These are phyloP conservation scores for Tolypocladium paradoxum DNA, from an alignment of 2,329 filamentous ascomycete species.

Conservation along the genomic window DNA sequence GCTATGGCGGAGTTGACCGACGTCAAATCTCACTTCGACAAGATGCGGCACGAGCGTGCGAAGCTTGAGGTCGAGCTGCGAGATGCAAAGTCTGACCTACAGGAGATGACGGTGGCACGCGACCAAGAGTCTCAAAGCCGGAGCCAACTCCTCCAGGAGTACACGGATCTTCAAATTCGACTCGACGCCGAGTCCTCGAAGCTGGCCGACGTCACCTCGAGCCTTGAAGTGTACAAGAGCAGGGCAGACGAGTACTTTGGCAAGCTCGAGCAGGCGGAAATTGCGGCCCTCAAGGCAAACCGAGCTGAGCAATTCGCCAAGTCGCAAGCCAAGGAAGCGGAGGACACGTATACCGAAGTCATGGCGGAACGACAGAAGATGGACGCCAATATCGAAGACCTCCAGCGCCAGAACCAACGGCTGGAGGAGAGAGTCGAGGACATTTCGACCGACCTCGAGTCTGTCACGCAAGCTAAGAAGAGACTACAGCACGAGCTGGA, in stretches of 20 bases:
- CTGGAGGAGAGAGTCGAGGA: slow-evolving; percentile 90
- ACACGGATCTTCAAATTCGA: slow-evolving; percentile 85
- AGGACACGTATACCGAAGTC: slow-evolving; percentile 80
- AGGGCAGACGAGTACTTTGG: slow-evolving; percentile 93
- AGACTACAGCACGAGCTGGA: slow-evolving; percentile 93
- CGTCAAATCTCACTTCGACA: slow-evolving; percentile 78
- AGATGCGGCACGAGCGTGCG: slow-evolving; percentile 70
- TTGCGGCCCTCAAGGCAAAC: slow-evolving; percentile 83
- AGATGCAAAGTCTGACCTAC: slow-evolving; percentile 71
- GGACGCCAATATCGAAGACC: slow-evolving; percentile 76
- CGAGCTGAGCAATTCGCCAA: slow-evolving; percentile 92
- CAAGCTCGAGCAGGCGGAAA: slow-evolving; percentile 94
- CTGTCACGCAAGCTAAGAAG: slow-evolving; percentile 80
- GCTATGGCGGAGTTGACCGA: slow-evolving; percentile 77
- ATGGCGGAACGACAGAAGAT: slow-evolving; percentile 89
- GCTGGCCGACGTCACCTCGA: slow-evolving; percentile 72
- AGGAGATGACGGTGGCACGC: slow-evolving; percentile 65
- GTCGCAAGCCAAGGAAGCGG: slow-evolving; percentile 77
- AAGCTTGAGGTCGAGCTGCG: slow-evolving; percentile 77
- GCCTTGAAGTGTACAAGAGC: slow-evolving; percentile 79
- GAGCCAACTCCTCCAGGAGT: slow-evolving; percentile 81
- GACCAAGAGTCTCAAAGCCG: slow-evolving; percentile 86
- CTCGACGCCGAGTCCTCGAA: slow-evolving; percentile 83
- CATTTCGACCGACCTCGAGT: slow-evolving; percentile 77
- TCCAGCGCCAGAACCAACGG: slow-evolving; percentile 80